A percentile compares a stretch with the other conserved stretches of the same genome.
These are phyloP conservation scores for Capronia epimyces DNA, from an alignment of 2,329 filamentous ascomycete genomes.

Conservation along the genomic window DNA sequence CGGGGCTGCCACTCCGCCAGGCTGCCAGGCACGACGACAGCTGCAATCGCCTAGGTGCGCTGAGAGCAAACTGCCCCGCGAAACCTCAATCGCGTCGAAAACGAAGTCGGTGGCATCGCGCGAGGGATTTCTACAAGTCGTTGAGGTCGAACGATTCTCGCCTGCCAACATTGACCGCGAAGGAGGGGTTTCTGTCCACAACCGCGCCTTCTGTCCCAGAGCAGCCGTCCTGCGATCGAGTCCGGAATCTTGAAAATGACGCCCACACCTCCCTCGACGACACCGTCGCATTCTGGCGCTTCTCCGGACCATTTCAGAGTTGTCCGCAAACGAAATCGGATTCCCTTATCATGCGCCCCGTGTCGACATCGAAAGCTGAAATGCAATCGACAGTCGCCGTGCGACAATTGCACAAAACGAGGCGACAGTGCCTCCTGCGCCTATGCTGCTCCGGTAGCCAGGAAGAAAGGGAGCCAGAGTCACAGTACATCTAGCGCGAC, in stretches of 20 bases:
- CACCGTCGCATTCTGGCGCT: conserved; percentile 63
- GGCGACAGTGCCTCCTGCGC: conserved; percentile 75
- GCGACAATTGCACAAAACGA: conserved; percentile 89
- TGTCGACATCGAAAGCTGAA: conserved; percentile 91
- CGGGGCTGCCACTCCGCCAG: conserved; percentile 5
- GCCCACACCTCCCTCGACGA: conserved; percentile 71
- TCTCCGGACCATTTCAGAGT: conserved; percentile 86
- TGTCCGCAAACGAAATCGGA: conserved; percentile 83
- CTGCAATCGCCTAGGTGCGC: neutral
- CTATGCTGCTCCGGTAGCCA: conserved; percentile 65
- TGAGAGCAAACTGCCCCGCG: neutral
- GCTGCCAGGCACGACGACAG: conserved; percentile 7
- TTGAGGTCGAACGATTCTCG: neutral
- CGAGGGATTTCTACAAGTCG: neutral
- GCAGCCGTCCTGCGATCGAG: neutral
- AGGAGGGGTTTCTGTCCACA: neutral
- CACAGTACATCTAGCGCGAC: conserved; percentile 50
- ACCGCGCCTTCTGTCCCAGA: neutral
- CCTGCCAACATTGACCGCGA: neutral
- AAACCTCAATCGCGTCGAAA: neutral
- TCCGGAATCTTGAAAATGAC: conserved; percentile 46
- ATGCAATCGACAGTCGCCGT: conserved; percentile 86
- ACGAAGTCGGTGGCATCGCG: neutral
- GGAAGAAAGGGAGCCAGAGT: conserved; percentile 62
- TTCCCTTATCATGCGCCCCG: conserved; percentile 85